Conservation (phyloP, 805 yeast genomes). For the Debaryomyces castellii region DNA sequence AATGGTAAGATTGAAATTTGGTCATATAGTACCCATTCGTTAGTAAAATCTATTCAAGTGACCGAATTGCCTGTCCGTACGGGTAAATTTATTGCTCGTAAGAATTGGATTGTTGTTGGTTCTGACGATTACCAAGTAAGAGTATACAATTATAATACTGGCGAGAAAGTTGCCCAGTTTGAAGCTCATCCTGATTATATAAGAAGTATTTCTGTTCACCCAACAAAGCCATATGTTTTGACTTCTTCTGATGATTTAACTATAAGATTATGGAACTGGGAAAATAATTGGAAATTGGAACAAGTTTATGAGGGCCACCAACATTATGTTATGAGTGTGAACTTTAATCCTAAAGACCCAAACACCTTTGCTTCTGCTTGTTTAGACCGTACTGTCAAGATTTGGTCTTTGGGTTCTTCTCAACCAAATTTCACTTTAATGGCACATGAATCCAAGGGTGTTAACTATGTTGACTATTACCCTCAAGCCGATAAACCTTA, state of each 20-base stretch:
- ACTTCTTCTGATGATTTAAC: conserved; percentile 92
- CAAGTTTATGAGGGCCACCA: conserved; percentile 94
- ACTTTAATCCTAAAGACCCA: conserved; percentile 96
- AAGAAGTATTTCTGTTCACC: conserved; percentile 91
- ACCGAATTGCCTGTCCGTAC: conserved; percentile 96
- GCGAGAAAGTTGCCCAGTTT: conserved; percentile 90
- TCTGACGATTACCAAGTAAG: conserved; percentile 94
- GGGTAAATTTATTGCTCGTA: conserved; percentile 91
- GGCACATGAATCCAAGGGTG: conserved; percentile 93
- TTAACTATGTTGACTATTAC: conserved; percentile 93
- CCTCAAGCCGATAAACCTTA: conserved; percentile 98
- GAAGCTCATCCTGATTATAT: conserved; percentile 99
- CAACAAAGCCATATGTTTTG: conserved; percentile 83
- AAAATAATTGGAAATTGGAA: conserved; percentile 83
- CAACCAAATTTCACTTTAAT: conserved; percentile 87
- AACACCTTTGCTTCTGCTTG: conserved; percentile 97
- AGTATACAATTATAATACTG: conserved; percentile 92
- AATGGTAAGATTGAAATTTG: conserved; percentile 90
- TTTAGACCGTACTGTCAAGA: conserved; percentile 92
- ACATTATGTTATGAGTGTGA: conserved; percentile 91
- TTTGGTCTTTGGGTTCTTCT: conserved; percentile 90
- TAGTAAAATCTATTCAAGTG: conserved; percentile 88
- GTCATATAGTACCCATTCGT: conserved; percentile 84
- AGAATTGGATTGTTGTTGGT: conserved; percentile 96
- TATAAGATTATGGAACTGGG: conserved; percentile 97